A percentile compares a stretch with the other conserved stretches of the same genome.
These are phyloP conservation scores for Podila minutissima DNA, from an alignment of 192 early-diverging fungal genomes.

Conservation along the genomic window DNA sequence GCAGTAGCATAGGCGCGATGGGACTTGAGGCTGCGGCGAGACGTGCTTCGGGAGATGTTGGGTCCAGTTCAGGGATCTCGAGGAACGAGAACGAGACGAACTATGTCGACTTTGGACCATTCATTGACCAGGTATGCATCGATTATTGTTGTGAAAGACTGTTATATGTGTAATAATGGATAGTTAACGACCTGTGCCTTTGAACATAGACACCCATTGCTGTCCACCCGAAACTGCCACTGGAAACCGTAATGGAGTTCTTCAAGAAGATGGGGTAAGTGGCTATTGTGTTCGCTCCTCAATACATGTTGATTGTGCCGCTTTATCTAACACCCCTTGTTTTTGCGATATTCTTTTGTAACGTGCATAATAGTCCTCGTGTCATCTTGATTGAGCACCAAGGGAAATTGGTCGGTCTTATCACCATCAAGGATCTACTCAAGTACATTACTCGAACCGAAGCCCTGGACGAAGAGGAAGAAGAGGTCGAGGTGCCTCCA, in stretches of 20 bases:
- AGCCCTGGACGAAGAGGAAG: conserved; percentile 45
- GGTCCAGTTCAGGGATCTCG: neutral
- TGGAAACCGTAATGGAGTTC: conserved; percentile 82
- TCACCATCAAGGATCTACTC: conserved; percentile 83
- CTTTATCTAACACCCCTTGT: too few relatives aligned
- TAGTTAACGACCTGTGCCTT: neutral
- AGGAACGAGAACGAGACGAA: conserved; percentile 44
- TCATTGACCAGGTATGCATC: conserved; percentile 59
- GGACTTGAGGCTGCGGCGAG: conserved; percentile 15
- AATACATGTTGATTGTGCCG: too few relatives aligned
- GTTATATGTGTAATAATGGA: neutral
- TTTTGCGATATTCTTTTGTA: too few relatives aligned
- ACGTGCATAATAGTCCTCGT: conserved; percentile 58
- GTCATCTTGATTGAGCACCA: conserved; percentile 73
- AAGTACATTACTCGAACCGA: conserved; percentile 65
- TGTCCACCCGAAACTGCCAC: conserved; percentile 71
- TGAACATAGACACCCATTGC: conserved; percentile 69
- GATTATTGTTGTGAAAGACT: neutral
- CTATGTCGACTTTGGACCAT: conserved; percentile 62
- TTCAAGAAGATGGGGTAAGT: conserved; percentile 82
- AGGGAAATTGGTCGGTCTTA: conserved; percentile 71
- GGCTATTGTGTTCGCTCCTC: too few relatives aligned
- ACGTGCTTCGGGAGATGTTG: conserved; percentile 8
- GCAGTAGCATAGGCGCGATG: conserved; percentile 4
- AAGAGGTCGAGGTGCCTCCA: conserved; percentile 21